Conservation (phyloP, 257 asterid species). For the Fraxinus anomala region DNA sequence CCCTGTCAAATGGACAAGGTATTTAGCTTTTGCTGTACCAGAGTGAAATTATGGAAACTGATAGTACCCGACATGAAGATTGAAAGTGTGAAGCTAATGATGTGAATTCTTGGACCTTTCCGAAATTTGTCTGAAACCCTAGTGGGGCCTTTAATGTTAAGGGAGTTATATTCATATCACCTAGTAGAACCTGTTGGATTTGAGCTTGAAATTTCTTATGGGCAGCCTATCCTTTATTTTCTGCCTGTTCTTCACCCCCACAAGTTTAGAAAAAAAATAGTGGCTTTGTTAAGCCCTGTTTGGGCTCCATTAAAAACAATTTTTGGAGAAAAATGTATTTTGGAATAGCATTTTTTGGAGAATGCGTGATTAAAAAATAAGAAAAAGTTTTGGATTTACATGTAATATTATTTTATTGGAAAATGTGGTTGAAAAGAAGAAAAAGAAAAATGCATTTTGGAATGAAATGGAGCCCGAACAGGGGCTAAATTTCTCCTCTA, state of each 20-base stretch:
- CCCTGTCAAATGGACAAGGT: background rate
- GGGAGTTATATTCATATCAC: conserved; percentile 5
- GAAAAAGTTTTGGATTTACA: too few relatives aligned
- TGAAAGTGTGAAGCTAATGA: background rate
- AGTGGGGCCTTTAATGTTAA: background rate
- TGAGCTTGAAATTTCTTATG: conserved; percentile 5
- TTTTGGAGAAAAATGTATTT: too few relatives aligned
- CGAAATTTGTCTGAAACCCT: background rate
- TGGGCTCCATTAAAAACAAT: too few relatives aligned
- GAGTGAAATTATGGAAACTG: conserved; percentile 12
- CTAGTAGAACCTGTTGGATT: conserved; percentile 7
- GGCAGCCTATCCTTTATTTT: background rate
- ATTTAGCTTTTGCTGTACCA: conserved; percentile 12
- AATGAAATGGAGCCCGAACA: too few relatives aligned
- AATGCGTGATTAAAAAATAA: too few relatives aligned
- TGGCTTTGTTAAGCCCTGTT: background rate
- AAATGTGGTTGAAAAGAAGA: too few relatives aligned
- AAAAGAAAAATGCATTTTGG: too few relatives aligned
- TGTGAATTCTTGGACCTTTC: background rate
- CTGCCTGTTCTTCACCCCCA: background rate
- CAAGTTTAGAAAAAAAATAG: background rate
- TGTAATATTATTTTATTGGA: too few relatives aligned
- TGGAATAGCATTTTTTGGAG: too few relatives aligned
- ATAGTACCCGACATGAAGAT: background rate
- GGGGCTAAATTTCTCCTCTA: background rate